phyloP scores from a whole-genome alignment of 495 filamentous ascomycete genomes.

The Talaromyces proteolyticus region DNA sequence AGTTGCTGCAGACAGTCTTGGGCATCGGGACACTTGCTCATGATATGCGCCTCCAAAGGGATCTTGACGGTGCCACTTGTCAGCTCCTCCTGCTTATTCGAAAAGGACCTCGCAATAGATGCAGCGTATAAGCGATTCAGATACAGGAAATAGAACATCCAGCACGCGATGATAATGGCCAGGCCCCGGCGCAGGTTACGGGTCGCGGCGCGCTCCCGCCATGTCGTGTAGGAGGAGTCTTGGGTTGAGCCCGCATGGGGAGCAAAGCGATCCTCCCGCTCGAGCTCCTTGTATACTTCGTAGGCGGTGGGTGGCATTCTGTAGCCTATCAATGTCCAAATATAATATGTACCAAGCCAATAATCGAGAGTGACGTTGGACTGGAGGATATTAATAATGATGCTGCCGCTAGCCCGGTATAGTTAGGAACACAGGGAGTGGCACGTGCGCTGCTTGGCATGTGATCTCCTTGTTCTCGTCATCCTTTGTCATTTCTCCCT shows the following conservation, averaged over 20 bases:
- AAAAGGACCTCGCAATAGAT: neutral
- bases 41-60: constrained; percentile 85
- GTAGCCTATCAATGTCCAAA: neutral
- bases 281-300: constrained; percentile 6
- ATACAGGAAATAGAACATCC: constrained; percentile 3
- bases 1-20: constrained; percentile 73
- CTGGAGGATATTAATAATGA: too few species aligned
- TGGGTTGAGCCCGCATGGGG: constrained; percentile 1
- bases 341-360: too few species aligned
- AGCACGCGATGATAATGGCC: constrained; percentile 3
- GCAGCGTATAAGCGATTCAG: constrained; percentile 6
- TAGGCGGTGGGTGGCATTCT: constrained; percentile 5
- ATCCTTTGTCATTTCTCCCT: too few species aligned
- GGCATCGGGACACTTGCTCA: constrained; percentile 93
- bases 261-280: constrained; percentile 2
- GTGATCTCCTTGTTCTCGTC: too few species aligned
- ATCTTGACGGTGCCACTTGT: constrained; percentile 29
- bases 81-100: neutral
- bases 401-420: too few species aligned
- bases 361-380: too few species aligned
- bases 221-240: neutral
- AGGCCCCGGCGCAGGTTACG: constrained; percentile 1
- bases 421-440: too few species aligned
- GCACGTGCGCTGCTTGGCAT: too few species aligned
- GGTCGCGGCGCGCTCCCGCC: constrained; percentile 4